Evolutionary conservation across 352 stramenopile genomes (phyloP).

Genomic region (Globisporangium nodosum): DNA sequence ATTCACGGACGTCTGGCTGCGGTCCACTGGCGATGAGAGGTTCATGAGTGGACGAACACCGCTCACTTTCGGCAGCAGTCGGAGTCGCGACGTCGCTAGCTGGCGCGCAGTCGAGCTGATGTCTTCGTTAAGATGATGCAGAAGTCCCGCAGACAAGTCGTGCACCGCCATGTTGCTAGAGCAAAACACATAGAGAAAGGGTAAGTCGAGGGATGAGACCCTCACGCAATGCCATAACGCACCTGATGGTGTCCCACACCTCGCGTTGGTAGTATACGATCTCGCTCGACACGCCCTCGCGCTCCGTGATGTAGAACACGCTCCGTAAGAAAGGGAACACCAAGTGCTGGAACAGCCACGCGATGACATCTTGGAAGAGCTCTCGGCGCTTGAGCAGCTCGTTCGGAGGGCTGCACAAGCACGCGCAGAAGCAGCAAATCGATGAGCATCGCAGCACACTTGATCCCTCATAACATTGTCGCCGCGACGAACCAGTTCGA

Average conservation of each 20-base stretch:
- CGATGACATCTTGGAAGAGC: conserved; percentile 35
- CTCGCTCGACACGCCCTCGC: conserved; percentile 61
- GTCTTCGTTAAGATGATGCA: conserved; percentile 19
- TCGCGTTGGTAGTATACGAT: conserved; percentile 60
- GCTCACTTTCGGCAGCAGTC: conserved; percentile 58
- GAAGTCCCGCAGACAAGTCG: conserved; percentile 39
- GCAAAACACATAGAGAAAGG: neutral
- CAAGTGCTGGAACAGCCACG: conserved; percentile 34
- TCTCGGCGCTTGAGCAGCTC: conserved; percentile 39
- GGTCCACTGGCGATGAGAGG: conserved; percentile 32
- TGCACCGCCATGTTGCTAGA: conserved; percentile 36
- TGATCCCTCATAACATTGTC: neutral
- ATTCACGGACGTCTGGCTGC: conserved; percentile 44
- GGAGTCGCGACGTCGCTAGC: conserved; percentile 44
- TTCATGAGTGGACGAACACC: conserved; percentile 79
- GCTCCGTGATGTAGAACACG: conserved; percentile 73
- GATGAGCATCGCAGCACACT: neutral
- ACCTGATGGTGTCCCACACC: conserved; percentile 65
- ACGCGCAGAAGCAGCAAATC: neutral
- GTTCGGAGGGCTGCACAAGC: conserved; percentile 36
- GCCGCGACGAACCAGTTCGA: conserved; percentile 24
- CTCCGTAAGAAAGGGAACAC: conserved; percentile 56
- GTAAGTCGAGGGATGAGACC: neutral
- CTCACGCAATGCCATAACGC: neutral
- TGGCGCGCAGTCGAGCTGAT: conserved; percentile 9